Conservation (phyloP, 2,329 filamentous ascomycete species). For the Diaporthe eres region DNA sequence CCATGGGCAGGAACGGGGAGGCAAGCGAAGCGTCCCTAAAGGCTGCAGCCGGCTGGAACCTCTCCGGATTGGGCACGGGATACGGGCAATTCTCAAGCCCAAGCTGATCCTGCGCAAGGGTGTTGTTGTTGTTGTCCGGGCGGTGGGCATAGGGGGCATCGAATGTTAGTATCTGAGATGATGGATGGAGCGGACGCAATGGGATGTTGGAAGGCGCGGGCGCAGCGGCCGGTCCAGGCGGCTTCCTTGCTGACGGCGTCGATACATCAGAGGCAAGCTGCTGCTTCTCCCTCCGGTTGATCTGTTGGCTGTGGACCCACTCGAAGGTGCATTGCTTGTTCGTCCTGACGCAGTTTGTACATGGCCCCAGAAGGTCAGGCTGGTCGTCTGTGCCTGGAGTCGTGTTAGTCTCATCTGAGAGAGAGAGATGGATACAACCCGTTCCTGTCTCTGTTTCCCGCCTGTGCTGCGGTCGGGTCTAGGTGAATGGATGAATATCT, state of each 20-base stretch:
- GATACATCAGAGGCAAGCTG: constrained; percentile 28
- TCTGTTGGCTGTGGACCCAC: constrained; percentile 42
- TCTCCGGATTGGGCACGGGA: not conserved
- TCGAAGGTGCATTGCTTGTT: constrained; percentile 43
- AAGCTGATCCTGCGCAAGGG: constrained; percentile 24
- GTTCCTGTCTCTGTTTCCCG: not conserved
- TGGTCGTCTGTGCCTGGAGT: constrained; percentile 36
- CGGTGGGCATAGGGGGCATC: constrained; percentile 1
- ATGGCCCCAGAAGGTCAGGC: constrained; percentile 37
- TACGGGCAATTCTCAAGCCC: constrained; percentile 26
- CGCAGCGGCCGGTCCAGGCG: not conserved
- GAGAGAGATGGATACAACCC: not conserved
- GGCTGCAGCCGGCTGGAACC: not conserved
- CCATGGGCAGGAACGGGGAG: not conserved
- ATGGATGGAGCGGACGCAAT: constrained; percentile 31
- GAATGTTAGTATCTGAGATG: constrained; percentile 15
- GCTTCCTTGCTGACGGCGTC: constrained; percentile 7
- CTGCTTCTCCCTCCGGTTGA: constrained; percentile 36
- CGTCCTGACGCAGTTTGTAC: constrained; percentile 42
- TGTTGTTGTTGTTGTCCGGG: constrained; percentile 15
- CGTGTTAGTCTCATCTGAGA: constrained; percentile 23
- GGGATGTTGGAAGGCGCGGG: constrained; percentile 24
- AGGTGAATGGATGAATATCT: no score
- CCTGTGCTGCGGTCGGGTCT: not conserved
- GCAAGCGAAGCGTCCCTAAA: constrained; percentile 17